Conservation (phyloP, 495 filamentous ascomycete species). For the Platismatia glauca region DNA sequence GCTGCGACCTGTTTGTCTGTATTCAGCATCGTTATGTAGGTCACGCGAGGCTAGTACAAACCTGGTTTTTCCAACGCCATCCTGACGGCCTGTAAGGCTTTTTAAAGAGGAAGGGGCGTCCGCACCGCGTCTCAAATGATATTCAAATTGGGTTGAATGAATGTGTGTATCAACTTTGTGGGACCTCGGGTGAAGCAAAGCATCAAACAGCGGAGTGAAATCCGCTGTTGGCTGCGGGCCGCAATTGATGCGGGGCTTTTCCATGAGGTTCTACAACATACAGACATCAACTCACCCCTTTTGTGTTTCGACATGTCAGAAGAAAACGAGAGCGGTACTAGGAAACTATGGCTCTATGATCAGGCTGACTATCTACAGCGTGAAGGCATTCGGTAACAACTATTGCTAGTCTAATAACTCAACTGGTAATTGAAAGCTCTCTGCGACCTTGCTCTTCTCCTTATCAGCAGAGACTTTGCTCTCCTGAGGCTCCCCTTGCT, state of each 20-base stretch:
- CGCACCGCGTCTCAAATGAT: not conserved
- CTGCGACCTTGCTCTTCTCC: not conserved
- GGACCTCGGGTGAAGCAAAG: not conserved
- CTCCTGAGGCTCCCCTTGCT: slow-evolving; percentile 22
- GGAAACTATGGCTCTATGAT: not conserved
- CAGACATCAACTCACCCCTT: too few species aligned
- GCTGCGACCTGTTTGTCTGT: slow-evolving; percentile 33
- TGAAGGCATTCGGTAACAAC: not conserved
- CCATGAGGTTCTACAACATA: slow-evolving; percentile 14
- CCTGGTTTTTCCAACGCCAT: slow-evolving; percentile 19
- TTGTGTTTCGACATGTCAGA: not conserved
- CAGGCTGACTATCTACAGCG: not conserved
- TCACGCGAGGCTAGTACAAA: not conserved
- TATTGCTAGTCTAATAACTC: slow-evolving; percentile 11
- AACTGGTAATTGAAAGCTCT: slow-evolving; percentile 22
- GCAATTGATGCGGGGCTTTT: slow-evolving; percentile 3
- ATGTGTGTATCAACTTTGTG: not conserved
- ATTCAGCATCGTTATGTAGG: not conserved
- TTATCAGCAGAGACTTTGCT: slow-evolving; percentile 1
- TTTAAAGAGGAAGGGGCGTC: not conserved
- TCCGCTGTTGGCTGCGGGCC: slow-evolving; percentile 3
- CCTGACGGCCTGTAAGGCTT: not conserved
- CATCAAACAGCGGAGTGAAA: not conserved
- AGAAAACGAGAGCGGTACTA: not conserved
- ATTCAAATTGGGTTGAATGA: not conserved